Conservation (phyloP, 1,284 basidiomycete genomes). For the Fistulinella staudtii region DNA sequence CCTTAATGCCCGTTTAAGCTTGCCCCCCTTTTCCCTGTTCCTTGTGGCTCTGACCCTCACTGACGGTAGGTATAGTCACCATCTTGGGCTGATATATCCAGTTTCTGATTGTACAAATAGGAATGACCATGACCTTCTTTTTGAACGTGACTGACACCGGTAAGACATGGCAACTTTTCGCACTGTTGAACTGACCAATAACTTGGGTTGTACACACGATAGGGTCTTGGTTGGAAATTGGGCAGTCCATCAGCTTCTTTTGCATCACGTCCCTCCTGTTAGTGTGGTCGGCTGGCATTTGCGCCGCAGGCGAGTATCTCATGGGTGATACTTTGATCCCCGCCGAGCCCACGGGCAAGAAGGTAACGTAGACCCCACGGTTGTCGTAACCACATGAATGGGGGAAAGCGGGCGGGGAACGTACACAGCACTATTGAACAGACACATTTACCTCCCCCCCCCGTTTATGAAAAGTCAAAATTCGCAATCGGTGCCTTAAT, state of each 20-base stretch:
- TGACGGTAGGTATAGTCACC: conserved; percentile 49
- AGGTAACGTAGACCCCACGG: conserved; percentile 27
- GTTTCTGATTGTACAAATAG: conserved; percentile 32
- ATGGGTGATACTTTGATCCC: conserved; percentile 41
- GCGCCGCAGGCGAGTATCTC: conserved; percentile 62
- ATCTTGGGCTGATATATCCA: not conserved
- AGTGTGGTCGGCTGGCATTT: conserved; percentile 76
- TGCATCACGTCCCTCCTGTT: conserved; percentile 79
- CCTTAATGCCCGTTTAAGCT: conserved; percentile 58
- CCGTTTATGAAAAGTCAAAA: too few relatives aligned
- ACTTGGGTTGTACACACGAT: conserved; percentile 4
- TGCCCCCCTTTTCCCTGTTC: conserved; percentile 77
- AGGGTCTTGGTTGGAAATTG: conserved; percentile 88
- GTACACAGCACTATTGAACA: not conserved
- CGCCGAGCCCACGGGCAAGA: conserved; percentile 13
- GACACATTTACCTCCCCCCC: not conserved
- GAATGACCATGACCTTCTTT: conserved; percentile 82
- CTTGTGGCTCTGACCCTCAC: conserved; percentile 70
- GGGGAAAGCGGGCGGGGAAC: conserved; percentile 2
- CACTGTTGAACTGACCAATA: conserved; percentile 7
- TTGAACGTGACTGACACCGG: conserved; percentile 80
- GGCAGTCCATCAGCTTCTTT: conserved; percentile 86
- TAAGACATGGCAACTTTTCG: conserved; percentile 18
- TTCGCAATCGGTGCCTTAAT: too few relatives aligned
- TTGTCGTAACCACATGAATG: conserved; percentile 15